Evolutionary conservation across 2,329 filamentous ascomycete species (phyloP), one percentile per base, ranked within the genome.

Genomic region (Trichoderma sp.): DNA sequence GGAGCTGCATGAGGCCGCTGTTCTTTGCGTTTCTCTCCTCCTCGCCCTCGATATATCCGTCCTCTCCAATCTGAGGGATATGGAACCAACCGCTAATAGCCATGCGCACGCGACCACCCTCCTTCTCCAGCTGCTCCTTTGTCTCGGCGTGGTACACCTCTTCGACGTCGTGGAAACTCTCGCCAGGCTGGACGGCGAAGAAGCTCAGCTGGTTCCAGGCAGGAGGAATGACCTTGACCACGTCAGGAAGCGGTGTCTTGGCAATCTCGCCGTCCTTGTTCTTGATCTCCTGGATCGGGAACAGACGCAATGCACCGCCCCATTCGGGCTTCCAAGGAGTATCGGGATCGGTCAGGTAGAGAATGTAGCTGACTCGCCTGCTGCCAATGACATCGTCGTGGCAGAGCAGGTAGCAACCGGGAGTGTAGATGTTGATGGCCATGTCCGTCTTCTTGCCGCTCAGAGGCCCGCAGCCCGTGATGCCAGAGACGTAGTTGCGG

Each of bases 381-480:
- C 92, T 97, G n/a, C 96, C 96, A 81, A 99, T 99, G 73, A 99
- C 96, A 83, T 99, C 96, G 85, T 99, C 96, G 79, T 99, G 96
- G 83, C 96, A 98, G 34, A 99, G 87, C 30, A 99, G 87, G 81
- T 97, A 97, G 80, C 95, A 98, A 53, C 96, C 95, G 6, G 96
- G 95, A 0, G 94, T 98, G 82, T 99, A 99, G 65, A 99, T 91
- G 80, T 99, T 99, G 86, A 99, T 97, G 72, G 96, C 96, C 94
- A 99, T 97, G 82, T 99, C 96, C 21, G 96, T 98, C 86, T 98
- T 99, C 81, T 89, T 89, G 2, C 95, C 96, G 78, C 94, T 97
- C 79, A 99, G 83, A 72, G 93, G 91, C 0, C 96, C 96, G 71
- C 94, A 94, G 73, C 90, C 90, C 15, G 95, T 97, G 78, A 99